These are phyloP conservation scores for Borealophlyctis nickersoniae DNA, from an alignment of 192 early-diverging fungal species.

Conservation along the genomic window DNA sequence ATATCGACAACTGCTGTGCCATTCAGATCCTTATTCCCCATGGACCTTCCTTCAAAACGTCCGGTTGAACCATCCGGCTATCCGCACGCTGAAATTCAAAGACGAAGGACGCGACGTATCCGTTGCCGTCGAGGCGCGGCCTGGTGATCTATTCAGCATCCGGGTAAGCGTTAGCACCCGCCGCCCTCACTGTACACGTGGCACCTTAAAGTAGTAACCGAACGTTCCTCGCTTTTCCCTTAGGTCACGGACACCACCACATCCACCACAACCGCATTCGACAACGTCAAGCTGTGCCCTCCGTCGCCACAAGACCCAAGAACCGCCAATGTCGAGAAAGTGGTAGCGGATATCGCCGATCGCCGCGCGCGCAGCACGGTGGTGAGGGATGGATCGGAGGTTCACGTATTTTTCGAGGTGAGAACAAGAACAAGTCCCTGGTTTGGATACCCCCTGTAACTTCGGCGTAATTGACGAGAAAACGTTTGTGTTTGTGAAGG, in stretches of 20 bases:
- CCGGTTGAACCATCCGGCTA: conserved; percentile 46
- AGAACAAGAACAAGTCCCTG: conserved; percentile 11
- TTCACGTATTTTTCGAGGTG: conserved; percentile 59
- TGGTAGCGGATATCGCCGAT: conserved; percentile 62
- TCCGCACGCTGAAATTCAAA: conserved; percentile 16
- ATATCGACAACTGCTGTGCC: neutral
- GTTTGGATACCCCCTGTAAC: neutral
- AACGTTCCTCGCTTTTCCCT: no score
- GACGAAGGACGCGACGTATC: conserved; percentile 15
- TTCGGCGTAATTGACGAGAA: conserved; percentile 1
- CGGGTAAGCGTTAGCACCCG: no score
- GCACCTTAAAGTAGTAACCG: no score
- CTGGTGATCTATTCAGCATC: no score
- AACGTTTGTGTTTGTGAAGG: conserved; percentile 5
- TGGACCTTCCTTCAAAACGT: conserved; percentile 29
- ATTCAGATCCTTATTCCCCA: conserved; percentile 14
- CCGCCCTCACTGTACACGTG: no score
- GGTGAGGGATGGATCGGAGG: conserved; percentile 57
- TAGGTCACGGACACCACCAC: conserved; percentile 11
- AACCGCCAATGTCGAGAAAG: conserved; percentile 35
- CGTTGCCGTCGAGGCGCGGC: no score
- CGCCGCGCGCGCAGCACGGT: conserved; percentile 58
- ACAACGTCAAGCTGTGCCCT: no score
- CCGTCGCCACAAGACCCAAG: no score
- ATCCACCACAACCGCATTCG: conserved; percentile 27